Percentiles rank a stretch among this genome's conserved stretches.
These are phyloP conservation scores for Termitomyces sp. DNA, from an alignment of 768 basidiomycete genomes.

Conservation along the genomic window DNA sequence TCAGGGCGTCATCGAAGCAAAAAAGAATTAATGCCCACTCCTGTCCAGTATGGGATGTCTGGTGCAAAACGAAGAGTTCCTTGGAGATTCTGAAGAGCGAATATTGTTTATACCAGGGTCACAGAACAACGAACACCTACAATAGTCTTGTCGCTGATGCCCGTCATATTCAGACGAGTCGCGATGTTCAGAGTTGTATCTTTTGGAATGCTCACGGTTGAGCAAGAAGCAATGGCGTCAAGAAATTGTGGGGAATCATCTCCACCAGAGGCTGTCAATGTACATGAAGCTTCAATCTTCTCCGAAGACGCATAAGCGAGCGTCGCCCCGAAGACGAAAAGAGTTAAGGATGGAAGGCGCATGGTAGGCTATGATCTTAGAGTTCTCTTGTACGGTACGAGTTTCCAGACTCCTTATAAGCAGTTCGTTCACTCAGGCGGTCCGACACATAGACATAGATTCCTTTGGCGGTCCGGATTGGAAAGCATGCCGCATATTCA, in stretches of 20 bases:
- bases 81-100: conserved; percentile 28
- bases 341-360: background rate
- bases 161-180: conserved; percentile 51
- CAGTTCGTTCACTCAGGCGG: conserved; percentile 1
- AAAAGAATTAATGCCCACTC: conserved; percentile 22
- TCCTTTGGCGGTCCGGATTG: conserved; percentile 9
- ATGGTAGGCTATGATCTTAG: background rate
- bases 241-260: conserved; percentile 50
- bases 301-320: conserved; percentile 3
- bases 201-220: conserved; percentile 37
- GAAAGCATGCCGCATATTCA: background rate
- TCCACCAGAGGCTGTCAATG: conserved; percentile 35
- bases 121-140: conserved; percentile 21
- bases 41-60: conserved; percentile 50
- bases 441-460: conserved; percentile 2
- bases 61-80: conserved; percentile 48
- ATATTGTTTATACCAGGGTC: background rate
- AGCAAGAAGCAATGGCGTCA: conserved; percentile 34
- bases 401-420: background rate
- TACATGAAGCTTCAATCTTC: conserved; percentile 25
- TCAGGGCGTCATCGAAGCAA: background rate
- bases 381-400: background rate
- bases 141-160: conserved; percentile 42
- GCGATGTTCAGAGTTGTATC: conserved; percentile 45
- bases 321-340: conserved; percentile 4